phyloP scores from a whole-genome alignment of 2,329 filamentous ascomycete species.

The Trichoderma cornu-damae region DNA sequence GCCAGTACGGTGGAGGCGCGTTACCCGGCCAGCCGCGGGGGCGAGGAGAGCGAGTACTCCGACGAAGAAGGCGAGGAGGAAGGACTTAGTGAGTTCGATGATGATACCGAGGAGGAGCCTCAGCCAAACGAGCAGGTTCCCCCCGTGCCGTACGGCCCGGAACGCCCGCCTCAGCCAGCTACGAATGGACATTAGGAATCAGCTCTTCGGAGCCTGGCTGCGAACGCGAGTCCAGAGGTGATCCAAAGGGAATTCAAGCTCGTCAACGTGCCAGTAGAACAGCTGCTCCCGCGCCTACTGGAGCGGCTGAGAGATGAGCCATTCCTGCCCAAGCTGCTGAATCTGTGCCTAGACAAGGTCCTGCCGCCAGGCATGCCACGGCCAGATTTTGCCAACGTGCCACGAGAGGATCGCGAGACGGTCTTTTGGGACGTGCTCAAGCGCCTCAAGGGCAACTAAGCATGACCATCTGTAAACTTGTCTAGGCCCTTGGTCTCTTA shows the following conservation, averaged over 20 bases:
- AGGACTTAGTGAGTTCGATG: conserved; percentile 61
- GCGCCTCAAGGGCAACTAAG: background rate
- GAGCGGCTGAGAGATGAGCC: conserved; percentile 3
- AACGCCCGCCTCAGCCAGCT: conserved; percentile 42
- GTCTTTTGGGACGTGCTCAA: conserved; percentile 2
- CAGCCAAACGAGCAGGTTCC: conserved; percentile 33
- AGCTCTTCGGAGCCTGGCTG: conserved; percentile 19
- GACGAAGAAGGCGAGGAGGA: conserved; percentile 58
- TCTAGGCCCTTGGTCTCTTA: background rate
- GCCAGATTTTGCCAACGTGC: conserved; percentile 7
- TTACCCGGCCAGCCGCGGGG: conserved; percentile 53
- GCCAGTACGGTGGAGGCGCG: conserved; percentile 51
- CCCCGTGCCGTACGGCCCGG: conserved; percentile 44
- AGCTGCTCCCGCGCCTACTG: background rate
- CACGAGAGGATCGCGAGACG: background rate
- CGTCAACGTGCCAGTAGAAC: background rate
- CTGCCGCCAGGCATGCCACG: background rate
- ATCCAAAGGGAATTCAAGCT: background rate
- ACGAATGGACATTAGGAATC: conserved; percentile 43
- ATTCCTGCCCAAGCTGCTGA: conserved; percentile 1
- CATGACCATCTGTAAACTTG: background rate
- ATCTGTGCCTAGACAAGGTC: background rate
- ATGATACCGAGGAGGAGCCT: conserved; percentile 51
- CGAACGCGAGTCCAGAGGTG: background rate
- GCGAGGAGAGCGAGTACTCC: conserved; percentile 61